Evolutionary conservation across 371 early-diverging fungal species (phyloP).

Genomic region (Mortierella sp.): DNA sequence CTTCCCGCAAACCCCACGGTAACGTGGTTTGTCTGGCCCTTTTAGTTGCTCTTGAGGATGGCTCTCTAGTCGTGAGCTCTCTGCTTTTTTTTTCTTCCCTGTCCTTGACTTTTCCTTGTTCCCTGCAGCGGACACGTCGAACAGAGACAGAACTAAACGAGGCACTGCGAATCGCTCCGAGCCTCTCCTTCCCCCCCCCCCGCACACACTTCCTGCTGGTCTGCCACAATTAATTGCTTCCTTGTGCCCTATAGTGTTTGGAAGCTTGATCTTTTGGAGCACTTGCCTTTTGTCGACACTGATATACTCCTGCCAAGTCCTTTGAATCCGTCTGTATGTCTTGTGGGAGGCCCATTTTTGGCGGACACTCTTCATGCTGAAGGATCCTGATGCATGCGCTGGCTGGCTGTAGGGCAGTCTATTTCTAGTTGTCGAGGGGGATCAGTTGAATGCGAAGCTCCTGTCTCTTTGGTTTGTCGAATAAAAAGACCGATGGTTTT

Average conservation of each 20-base stretch:
- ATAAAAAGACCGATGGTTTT: background rate
- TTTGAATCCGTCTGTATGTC: constrained; percentile 58
- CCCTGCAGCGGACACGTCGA: background rate
- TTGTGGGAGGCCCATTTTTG: constrained; percentile 63
- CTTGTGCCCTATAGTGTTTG: background rate
- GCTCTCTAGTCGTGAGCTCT: constrained; percentile 5
- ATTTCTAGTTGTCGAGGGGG: background rate
- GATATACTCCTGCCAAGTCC: constrained; percentile 56
- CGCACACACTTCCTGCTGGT: background rate
- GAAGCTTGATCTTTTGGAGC: background rate
- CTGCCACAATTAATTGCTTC: background rate
- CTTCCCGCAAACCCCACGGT: background rate
- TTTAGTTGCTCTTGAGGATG: background rate
- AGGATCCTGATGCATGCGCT: constrained; percentile 45
- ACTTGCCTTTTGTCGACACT: constrained; percentile 57
- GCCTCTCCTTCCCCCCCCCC: background rate
- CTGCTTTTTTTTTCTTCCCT: background rate
- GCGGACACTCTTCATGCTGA: constrained; percentile 70
- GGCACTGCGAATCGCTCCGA: background rate
- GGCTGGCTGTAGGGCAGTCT: background rate
- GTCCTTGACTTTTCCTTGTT: background rate
- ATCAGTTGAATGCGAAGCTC: background rate
- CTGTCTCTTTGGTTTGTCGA: background rate
- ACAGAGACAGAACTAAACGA: background rate
- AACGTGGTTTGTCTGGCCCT: background rate